These are phyloP conservation scores for Kregervanrija pseudodelftensis DNA, from an alignment of 805 yeast genomes.

Conservation along the genomic window DNA sequence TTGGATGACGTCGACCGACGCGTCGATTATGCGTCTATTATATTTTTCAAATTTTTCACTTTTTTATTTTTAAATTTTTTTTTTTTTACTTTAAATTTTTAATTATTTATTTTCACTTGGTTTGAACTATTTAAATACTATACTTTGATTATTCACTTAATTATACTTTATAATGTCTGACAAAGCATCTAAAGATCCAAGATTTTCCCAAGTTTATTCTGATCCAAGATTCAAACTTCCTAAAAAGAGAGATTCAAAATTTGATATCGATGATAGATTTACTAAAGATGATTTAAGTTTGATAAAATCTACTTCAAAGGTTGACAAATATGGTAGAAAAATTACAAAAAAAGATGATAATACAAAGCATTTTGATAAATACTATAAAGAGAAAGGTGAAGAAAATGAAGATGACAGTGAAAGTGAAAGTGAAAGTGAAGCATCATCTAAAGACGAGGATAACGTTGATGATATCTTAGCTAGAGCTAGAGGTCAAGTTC, in stretches of 20 bases:
- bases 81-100: too few species aligned
- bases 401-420: constrained; percentile 22
- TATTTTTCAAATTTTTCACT: too few species aligned
- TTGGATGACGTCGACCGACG: too few species aligned
- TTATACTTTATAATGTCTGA: constrained; percentile 1
- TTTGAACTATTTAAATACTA: too few species aligned
- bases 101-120: too few species aligned
- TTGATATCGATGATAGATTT: constrained; percentile 82
- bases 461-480: constrained; percentile 23
- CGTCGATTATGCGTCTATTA: too few species aligned
- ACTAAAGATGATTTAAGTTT: constrained; percentile 50
- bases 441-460: constrained; percentile 26
- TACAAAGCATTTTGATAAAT: constrained; percentile 42
- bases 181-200: constrained; percentile 45
- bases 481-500: constrained; percentile 55
- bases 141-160: not conserved
- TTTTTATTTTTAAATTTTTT: too few species aligned
- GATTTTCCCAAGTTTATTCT: constrained; percentile 70
- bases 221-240: constrained; percentile 88
- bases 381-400: constrained; percentile 45
- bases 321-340: constrained; percentile 85
- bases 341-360: constrained; percentile 37
- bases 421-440: constrained; percentile 20
- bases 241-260: constrained; percentile 58
- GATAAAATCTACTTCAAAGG: constrained; percentile 55